phyloP scores from a whole-genome alignment of 805 yeast genomes.

The Groenewaldozyma salmanticensis region DNA sequence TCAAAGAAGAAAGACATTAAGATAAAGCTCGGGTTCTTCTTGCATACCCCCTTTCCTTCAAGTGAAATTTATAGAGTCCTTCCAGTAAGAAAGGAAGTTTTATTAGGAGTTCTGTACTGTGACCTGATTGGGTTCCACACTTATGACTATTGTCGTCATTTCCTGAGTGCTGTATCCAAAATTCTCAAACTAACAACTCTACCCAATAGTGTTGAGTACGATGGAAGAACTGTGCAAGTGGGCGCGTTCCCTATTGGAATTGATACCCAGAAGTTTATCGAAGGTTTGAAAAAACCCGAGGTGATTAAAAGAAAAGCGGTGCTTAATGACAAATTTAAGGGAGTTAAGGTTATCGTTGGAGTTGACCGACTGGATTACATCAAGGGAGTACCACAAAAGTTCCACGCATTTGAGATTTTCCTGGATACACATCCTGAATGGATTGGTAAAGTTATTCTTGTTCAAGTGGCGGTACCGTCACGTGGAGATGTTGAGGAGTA shows the following conservation, averaged over 20 bases:
- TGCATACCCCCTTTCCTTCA: conserved; percentile 97
- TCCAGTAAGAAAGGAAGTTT: conserved; percentile 89
- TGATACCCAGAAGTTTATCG: conserved; percentile 83
- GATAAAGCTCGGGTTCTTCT: conserved; percentile 79
- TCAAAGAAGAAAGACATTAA: conserved; percentile 42
- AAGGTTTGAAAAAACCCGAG: conserved; percentile 54
- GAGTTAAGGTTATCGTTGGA: conserved; percentile 83
- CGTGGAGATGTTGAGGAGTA: conserved; percentile 98
- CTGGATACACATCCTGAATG: conserved; percentile 91
- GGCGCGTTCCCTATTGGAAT: conserved; percentile 99
- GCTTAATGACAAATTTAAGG: conserved; percentile 58
- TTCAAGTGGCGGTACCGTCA: conserved; percentile 96
- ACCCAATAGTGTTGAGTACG: conserved; percentile 82
- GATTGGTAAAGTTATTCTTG: conserved; percentile 92
- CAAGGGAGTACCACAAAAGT: conserved; percentile 95
- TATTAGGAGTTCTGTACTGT: conserved; percentile 86
- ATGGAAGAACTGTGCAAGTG: conserved; percentile 67
- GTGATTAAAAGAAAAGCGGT: conserved; percentile 60
- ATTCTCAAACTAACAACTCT: conserved; percentile 72
- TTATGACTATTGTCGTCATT: conserved; percentile 97
- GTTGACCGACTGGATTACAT: conserved; percentile 95
- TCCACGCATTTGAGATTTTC: conserved; percentile 93
- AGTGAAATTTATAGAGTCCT: conserved; percentile 91
- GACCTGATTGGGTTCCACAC: conserved; percentile 97
- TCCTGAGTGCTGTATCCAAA: conserved; percentile 78